These are phyloP conservation scores for Panicum miliaceum DNA, from an alignment of 176 grass and related monocot genomes.

Conservation along the genomic window DNA sequence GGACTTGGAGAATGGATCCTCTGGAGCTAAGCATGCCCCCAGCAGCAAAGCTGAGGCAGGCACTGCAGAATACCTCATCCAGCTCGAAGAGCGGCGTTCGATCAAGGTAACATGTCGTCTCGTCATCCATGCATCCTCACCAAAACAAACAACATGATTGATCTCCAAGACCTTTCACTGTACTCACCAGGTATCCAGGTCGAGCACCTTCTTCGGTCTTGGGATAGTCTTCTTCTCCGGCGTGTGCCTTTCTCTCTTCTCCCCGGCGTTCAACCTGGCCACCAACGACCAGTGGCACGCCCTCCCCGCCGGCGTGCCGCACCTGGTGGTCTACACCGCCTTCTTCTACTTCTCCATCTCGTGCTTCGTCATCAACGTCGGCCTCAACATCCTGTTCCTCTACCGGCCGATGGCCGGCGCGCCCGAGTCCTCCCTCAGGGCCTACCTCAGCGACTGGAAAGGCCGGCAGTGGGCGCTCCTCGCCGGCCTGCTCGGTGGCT, in stretches of 20 bases:
- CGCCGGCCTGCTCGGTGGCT: slow-evolving; percentile 75
- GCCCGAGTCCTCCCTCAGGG: slow-evolving; percentile 70
- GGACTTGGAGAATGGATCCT: slow-evolving; percentile 66
- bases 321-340: slow-evolving; percentile 90
- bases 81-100: slow-evolving; percentile 78
- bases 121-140: neutral
- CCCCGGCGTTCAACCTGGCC: slow-evolving; percentile 89
- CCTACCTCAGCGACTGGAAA: slow-evolving; percentile 84
- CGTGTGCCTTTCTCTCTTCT: slow-evolving; percentile 91
- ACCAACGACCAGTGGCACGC: slow-evolving; percentile 94
- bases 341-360: slow-evolving; percentile 99
- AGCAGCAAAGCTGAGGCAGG: slow-evolving; percentile 68
- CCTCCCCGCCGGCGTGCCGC: slow-evolving; percentile 66
- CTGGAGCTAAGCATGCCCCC: slow-evolving; percentile 20
- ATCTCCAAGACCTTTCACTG: neutral
- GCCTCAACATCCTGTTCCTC: slow-evolving; percentile 78
- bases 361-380: slow-evolving; percentile 70
- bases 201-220: slow-evolving; percentile 70
- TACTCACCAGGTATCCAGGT: slow-evolving; percentile 48
- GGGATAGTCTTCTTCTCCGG: slow-evolving; percentile 86
- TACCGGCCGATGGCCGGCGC: slow-evolving; percentile 82
- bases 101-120: slow-evolving; percentile 64
- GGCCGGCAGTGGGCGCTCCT: slow-evolving; percentile 93
- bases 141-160: neutral
- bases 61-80: slow-evolving; percentile 80